Evolutionary conservation across 2,329 filamentous ascomycete genomes (phyloP).

Genomic region (Ophiostoma himal-ulmi): DNA sequence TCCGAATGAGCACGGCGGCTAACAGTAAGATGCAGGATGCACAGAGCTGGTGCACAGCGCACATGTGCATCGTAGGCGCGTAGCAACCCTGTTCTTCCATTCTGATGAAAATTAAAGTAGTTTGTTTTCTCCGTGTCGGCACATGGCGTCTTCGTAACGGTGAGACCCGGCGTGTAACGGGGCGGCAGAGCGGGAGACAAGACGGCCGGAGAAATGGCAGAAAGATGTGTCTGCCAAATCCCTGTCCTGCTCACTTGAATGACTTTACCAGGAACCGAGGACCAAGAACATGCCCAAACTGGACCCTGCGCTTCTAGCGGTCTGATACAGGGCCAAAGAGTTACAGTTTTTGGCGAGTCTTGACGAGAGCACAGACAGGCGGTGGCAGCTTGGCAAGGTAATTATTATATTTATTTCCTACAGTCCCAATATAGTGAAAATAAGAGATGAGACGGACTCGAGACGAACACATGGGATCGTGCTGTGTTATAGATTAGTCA

Average conservation of each 20-base stretch:
- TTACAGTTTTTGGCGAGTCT: background rate
- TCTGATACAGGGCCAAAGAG: constrained; percentile 1
- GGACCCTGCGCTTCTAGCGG: background rate
- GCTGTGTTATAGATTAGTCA: background rate
- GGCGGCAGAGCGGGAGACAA: no score
- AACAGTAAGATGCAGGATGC: background rate
- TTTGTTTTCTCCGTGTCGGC: constrained; percentile 5
- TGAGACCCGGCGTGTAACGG: constrained; percentile 4
- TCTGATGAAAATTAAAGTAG: background rate
- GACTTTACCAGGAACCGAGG: background rate
- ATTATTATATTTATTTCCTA: background rate
- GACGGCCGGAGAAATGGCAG: background rate
- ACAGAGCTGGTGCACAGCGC: background rate
- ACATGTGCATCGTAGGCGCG: background rate
- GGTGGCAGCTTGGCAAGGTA: background rate
- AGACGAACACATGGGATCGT: constrained; percentile 2
- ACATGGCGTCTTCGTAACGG: background rate
- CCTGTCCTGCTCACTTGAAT: background rate
- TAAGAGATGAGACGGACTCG: constrained; percentile 6
- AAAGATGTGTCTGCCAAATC: background rate
- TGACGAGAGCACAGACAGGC: background rate
- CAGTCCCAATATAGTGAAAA: background rate
- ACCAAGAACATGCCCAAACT: no score
- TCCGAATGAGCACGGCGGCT: background rate
- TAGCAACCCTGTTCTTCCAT: background rate